Conservation (phyloP, 1,284 basidiomycete species). For the Apiotrichum brassicae region DNA sequence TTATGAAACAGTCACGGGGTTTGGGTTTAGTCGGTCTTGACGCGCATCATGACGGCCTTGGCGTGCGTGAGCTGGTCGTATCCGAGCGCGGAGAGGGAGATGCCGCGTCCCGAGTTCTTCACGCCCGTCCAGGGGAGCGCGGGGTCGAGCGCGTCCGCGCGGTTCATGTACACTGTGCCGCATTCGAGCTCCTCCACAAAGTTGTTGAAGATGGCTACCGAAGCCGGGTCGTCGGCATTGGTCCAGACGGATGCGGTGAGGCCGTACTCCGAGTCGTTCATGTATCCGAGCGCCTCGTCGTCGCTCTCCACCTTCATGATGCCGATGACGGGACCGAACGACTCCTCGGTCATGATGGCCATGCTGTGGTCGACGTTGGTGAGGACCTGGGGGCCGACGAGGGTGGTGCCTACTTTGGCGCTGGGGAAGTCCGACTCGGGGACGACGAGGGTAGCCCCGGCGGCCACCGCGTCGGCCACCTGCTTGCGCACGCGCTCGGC, state of each 20-base stretch:
- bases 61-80: slow-evolving; percentile 39
- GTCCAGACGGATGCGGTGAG: slow-evolving; percentile 94
- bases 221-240: slow-evolving; percentile 57
- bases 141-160: slow-evolving; percentile 84
- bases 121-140: slow-evolving; percentile 89
- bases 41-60: slow-evolving; percentile 20
- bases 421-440: slow-evolving; percentile 62
- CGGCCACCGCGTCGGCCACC: slow-evolving; percentile 70
- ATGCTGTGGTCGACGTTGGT: slow-evolving; percentile 82
- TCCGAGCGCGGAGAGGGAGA: slow-evolving; percentile 74
- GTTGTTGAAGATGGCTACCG: slow-evolving; percentile 56
- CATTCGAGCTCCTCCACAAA: slow-evolving; percentile 68
- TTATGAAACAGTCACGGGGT: not conserved
- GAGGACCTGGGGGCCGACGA: slow-evolving; percentile 82
- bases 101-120: slow-evolving; percentile 83
- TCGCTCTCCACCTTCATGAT: slow-evolving; percentile 68
- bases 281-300: slow-evolving; percentile 74
- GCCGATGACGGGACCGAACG: slow-evolving; percentile 83
- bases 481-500: slow-evolving; percentile 79
- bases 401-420: slow-evolving; percentile 67
- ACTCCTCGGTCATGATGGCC: slow-evolving; percentile 81
- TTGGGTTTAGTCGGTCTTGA: slow-evolving; percentile 5
- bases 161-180: slow-evolving; percentile 88
- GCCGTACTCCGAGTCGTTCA: slow-evolving; percentile 96
- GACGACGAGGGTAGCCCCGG: slow-evolving; percentile 72